phyloP scores from a whole-genome alignment of 2,329 filamentous ascomycete genomes.

The Chaetothyriales sp. region DNA sequence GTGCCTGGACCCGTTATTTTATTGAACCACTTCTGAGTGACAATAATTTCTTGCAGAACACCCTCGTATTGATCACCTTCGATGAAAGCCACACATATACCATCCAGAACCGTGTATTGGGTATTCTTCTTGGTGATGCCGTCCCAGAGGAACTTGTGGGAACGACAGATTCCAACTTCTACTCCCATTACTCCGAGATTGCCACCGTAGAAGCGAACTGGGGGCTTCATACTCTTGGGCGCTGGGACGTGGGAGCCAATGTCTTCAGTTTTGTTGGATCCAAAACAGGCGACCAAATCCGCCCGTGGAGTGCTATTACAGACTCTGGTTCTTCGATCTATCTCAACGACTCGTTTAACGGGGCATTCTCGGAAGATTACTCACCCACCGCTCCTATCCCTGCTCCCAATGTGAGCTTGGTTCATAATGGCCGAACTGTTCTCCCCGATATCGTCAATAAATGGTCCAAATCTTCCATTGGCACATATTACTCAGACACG shows the following conservation, averaged over 20 bases:
- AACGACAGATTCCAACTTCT: slow-evolving; percentile 55
- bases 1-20: slow-evolving; percentile 54
- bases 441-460: slow-evolving; percentile 11
- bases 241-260: slow-evolving; percentile 60
- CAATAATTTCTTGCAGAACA: slow-evolving; percentile 59
- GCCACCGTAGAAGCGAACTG: slow-evolving; percentile 58
- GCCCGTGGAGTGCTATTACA: slow-evolving; percentile 18
- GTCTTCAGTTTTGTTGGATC: slow-evolving; percentile 50
- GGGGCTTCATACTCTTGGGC: slow-evolving; percentile 54
- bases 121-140: slow-evolving; percentile 61
- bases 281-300: slow-evolving; percentile 42
- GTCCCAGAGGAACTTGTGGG: slow-evolving; percentile 51
- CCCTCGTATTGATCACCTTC: slow-evolving; percentile 62
- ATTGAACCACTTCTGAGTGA: slow-evolving; percentile 57
- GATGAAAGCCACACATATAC: slow-evolving; percentile 64
- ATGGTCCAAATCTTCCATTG: slow-evolving; percentile 20
- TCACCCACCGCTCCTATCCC: slow-evolving; percentile 11
- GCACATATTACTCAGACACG: slow-evolving; percentile 20
- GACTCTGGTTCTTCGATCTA: slow-evolving; percentile 31
- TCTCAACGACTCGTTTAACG: slow-evolving; percentile 39
- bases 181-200: slow-evolving; percentile 59
- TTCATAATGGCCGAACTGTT: slow-evolving; percentile 17
- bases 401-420: not conserved
- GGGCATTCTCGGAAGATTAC: slow-evolving; percentile 20
- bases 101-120: slow-evolving; percentile 54